A percentile compares a stretch with the other conserved stretches of the same genome.
These are phyloP conservation scores for Trametopsis cervina DNA, from an alignment of 768 basidiomycete genomes.

Conservation along the genomic window DNA sequence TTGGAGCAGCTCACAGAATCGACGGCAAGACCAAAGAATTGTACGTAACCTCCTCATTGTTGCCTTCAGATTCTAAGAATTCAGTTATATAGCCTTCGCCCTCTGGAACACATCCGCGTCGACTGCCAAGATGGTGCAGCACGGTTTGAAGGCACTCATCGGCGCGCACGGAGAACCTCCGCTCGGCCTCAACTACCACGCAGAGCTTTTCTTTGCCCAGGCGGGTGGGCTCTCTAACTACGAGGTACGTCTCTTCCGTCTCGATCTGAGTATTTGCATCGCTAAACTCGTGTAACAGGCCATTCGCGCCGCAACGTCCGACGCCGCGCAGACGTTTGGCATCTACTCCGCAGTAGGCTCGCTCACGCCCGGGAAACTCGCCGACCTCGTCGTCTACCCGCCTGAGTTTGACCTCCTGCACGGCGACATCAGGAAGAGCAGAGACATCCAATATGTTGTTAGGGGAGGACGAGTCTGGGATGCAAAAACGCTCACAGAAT, in stretches of 20 bases:
- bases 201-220: constrained; percentile 61
- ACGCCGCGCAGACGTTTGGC: constrained; percentile 60
- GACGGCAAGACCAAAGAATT: constrained; percentile 49
- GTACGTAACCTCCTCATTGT: constrained; percentile 29
- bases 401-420: constrained; percentile 50
- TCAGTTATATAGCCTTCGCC: constrained; percentile 40
- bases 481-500: constrained; percentile 57
- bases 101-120: constrained; percentile 66
- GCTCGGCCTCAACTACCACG: constrained; percentile 69
- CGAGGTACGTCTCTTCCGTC: constrained; percentile 36
- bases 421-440: constrained; percentile 42
- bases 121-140: constrained; percentile 60
- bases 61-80: constrained; percentile 3
- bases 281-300: constrained; percentile 33
- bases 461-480: constrained; percentile 69
- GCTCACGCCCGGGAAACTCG: constrained; percentile 58
- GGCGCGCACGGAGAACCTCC: constrained; percentile 72
- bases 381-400: constrained; percentile 64
- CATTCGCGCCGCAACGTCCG: constrained; percentile 60
- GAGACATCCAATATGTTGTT: constrained; percentile 47
- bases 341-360: constrained; percentile 57
- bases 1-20: constrained; percentile 56
- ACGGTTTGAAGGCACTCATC: constrained; percentile 55
- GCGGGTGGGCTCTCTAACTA: constrained; percentile 64
- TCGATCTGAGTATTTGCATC: neutral